These are phyloP conservation scores for Grosmannia huntii DNA, from an alignment of 2,329 filamentous ascomycete genomes.

Conservation along the genomic window DNA sequence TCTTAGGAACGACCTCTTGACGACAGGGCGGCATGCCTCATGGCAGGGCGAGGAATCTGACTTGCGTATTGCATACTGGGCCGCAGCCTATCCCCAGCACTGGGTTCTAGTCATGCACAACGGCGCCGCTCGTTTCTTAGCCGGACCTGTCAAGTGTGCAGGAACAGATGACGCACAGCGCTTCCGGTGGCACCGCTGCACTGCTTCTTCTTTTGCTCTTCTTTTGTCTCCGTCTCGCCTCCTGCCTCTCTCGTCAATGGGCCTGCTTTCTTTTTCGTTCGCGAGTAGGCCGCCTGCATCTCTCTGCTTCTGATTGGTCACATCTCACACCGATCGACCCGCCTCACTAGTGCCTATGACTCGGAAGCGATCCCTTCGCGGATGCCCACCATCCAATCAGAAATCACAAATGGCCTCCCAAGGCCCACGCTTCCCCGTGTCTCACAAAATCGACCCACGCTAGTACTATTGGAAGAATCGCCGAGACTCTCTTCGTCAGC, in stretches of 20 bases:
- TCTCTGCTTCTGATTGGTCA: neutral
- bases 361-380: neutral
- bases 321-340: too few relatives aligned
- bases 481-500: neutral
- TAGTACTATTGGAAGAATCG: neutral
- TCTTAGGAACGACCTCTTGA: too few relatives aligned
- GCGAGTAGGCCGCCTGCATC: neutral
- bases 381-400: neutral
- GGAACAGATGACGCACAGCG: too few relatives aligned
- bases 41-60: neutral
- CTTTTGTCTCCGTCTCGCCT: neutral
- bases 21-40: too few relatives aligned
- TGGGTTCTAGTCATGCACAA: too few relatives aligned
- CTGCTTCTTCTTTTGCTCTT: neutral
- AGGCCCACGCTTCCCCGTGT: neutral
- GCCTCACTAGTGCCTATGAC: neutral
- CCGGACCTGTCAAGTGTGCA: too few relatives aligned
- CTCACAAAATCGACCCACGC: neutral
- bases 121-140: too few relatives aligned
- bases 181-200: too few relatives aligned
- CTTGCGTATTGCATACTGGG: neutral
- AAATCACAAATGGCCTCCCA: neutral
- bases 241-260: neutral
- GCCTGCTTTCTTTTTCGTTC: neutral
- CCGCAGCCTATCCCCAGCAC: too few relatives aligned